phyloP scores from a whole-genome alignment of 345 rosid species.

The Syzygium aromaticum region DNA sequence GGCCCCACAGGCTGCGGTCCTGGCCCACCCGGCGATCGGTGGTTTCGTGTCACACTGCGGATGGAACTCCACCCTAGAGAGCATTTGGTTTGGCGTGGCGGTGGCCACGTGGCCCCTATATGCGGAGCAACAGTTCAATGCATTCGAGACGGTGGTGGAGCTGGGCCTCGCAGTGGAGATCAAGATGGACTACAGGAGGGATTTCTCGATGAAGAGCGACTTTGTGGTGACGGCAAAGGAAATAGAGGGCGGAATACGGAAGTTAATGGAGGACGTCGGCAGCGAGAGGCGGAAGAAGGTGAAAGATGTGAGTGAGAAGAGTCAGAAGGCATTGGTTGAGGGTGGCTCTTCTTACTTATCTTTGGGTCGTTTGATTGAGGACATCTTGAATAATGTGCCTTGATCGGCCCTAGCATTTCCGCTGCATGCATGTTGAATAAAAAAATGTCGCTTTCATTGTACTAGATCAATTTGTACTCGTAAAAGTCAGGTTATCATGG shows the following conservation, averaged over 20 bases:
- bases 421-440: neutral
- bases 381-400: slow-evolving; percentile 2
- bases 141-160: slow-evolving; percentile 18
- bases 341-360: slow-evolving; percentile 38
- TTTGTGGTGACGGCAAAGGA: slow-evolving; percentile 6
- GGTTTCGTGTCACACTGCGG: slow-evolving; percentile 61
- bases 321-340: slow-evolving; percentile 20
- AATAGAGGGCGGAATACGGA: slow-evolving; percentile 28
- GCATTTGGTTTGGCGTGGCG: slow-evolving; percentile 47
- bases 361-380: slow-evolving; percentile 15
- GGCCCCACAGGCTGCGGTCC: slow-evolving; percentile 27
- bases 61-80: slow-evolving; percentile 51
- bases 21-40: slow-evolving; percentile 11
- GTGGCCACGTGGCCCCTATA: slow-evolving; percentile 43
- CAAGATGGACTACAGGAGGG: neutral
- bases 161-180: neutral
- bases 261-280: slow-evolving; percentile 25
- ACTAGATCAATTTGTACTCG: neutral
- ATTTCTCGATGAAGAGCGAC: neutral
- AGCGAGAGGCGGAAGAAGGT: slow-evolving; percentile 17
- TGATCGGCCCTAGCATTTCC: neutral
- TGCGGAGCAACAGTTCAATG: slow-evolving; percentile 48
- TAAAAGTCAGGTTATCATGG: neutral
- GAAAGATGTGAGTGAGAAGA: slow-evolving; percentile 13
- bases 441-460: neutral